Conservation (phyloP, 257 asterid genomes). For the Nicotiana undulata region DNA sequence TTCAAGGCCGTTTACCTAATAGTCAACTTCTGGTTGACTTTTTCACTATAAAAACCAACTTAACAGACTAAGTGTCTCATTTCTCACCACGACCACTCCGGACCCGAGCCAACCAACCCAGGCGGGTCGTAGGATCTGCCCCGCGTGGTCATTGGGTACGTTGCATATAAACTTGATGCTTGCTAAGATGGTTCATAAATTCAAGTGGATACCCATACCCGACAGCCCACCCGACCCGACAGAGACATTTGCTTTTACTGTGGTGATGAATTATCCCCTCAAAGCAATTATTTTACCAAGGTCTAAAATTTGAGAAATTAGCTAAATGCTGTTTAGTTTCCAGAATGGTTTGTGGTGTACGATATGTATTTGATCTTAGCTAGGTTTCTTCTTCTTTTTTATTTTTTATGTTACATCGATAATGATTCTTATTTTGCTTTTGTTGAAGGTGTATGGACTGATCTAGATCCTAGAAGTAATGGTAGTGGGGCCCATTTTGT, state of each 20-base stretch:
- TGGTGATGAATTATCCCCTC: constrained; percentile 84
- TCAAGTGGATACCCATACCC: constrained; percentile 76
- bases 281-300: constrained; percentile 73
- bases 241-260: constrained; percentile 81
- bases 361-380: background rate
- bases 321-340: background rate
- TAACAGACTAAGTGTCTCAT: too few species aligned
- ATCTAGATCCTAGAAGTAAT: background rate
- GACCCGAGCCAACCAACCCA: too few species aligned
- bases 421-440: background rate
- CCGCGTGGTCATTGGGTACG: constrained; percentile 84
- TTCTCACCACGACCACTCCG: too few species aligned
- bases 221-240: constrained; percentile 84
- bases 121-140: constrained; percentile 94
- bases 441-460: background rate
- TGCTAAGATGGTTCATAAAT: constrained; percentile 78
- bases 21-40: too few species aligned
- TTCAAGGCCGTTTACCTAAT: too few species aligned
- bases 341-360: background rate
- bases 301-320: constrained; percentile 34
- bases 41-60: too few species aligned
- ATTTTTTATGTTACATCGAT: background rate
- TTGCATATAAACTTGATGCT: constrained; percentile 61
- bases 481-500: background rate
- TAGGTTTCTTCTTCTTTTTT: background rate